phyloP scores from a whole-genome alignment of 768 basidiomycete species.

The Suillus subaureus region DNA sequence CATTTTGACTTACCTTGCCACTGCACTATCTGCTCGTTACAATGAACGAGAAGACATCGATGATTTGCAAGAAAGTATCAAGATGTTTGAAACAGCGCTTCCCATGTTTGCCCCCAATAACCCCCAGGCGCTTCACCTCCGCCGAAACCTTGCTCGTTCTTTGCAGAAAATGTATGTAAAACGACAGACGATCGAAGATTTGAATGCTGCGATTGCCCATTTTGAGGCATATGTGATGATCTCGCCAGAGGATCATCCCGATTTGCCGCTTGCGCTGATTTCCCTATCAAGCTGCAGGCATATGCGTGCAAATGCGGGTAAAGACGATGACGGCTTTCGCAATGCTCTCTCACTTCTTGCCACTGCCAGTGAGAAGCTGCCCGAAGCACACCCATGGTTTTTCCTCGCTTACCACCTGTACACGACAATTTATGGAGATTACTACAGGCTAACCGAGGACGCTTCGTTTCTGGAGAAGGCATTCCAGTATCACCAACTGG shows the following conservation, averaged over 20 bases:
- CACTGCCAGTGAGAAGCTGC: slow-evolving; percentile 3
- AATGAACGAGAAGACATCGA: neutral
- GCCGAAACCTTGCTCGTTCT: slow-evolving; percentile 15
- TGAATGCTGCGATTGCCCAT: slow-evolving; percentile 9
- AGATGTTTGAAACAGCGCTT: slow-evolving; percentile 14
- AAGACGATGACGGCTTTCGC: slow-evolving; percentile 1
- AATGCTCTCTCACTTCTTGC: slow-evolving; percentile 4
- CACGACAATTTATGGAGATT: neutral
- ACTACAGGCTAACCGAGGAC: slow-evolving; percentile 1
- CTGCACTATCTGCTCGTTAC: slow-evolving; percentile 17
- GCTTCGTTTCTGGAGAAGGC: slow-evolving; percentile 12
- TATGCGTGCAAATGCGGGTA: neutral
- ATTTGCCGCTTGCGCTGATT: slow-evolving; percentile 3
- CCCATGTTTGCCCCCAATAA: slow-evolving; percentile 20
- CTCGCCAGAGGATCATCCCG: slow-evolving; percentile 18
- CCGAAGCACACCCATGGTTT: slow-evolving; percentile 11
- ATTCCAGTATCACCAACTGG: slow-evolving; percentile 18
- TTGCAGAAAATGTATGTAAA: slow-evolving; percentile 11
- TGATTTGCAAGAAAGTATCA: slow-evolving; percentile 21
- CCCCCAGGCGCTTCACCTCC: slow-evolving; percentile 6
- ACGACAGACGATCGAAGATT: neutral
- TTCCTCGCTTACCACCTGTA: neutral
- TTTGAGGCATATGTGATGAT: slow-evolving; percentile 11
- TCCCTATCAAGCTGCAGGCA: slow-evolving; percentile 9
- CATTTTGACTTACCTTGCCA: slow-evolving; percentile 13